These are phyloP conservation scores for Dispira parvispora DNA, from an alignment of 192 early-diverging fungal genomes.

Conservation along the genomic window DNA sequence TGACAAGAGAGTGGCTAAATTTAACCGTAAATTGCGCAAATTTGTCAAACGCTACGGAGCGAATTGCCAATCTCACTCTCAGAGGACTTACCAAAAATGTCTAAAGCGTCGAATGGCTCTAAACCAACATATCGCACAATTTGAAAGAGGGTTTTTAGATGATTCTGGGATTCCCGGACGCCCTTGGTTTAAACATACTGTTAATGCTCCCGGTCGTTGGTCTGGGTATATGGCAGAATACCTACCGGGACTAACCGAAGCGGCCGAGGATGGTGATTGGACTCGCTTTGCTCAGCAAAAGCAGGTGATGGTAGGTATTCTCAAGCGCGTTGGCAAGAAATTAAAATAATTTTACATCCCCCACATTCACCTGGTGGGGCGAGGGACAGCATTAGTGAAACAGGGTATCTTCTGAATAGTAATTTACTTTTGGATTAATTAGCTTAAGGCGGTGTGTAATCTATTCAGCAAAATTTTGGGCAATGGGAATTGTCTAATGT, in stretches of 20 bases:
- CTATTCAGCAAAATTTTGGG: too few species aligned
- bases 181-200: slow-evolving; percentile 42
- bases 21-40: slow-evolving; percentile 18
- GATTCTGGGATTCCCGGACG: slow-evolving; percentile 35
- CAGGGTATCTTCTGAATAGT: too few species aligned
- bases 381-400: too few species aligned
- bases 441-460: too few species aligned
- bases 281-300: slow-evolving; percentile 15
- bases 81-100: slow-evolving; percentile 12
- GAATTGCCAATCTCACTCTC: slow-evolving; percentile 18
- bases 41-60: slow-evolving; percentile 21
- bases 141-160: slow-evolving; percentile 41
- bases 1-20: slow-evolving; percentile 12
- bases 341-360: too few species aligned
- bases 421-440: too few species aligned
- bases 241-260: slow-evolving; percentile 37
- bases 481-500: too few species aligned
- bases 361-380: too few species aligned
- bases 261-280: slow-evolving; percentile 22
- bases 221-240: slow-evolving; percentile 29
- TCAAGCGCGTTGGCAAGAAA: too few species aligned
- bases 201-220: slow-evolving; percentile 38
- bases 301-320: slow-evolving; percentile 18
- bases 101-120: slow-evolving; percentile 19
- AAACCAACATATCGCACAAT: slow-evolving; percentile 27